Conservation (phyloP, 495 filamentous ascomycete genomes). For the Arthonia radiata region DNA sequence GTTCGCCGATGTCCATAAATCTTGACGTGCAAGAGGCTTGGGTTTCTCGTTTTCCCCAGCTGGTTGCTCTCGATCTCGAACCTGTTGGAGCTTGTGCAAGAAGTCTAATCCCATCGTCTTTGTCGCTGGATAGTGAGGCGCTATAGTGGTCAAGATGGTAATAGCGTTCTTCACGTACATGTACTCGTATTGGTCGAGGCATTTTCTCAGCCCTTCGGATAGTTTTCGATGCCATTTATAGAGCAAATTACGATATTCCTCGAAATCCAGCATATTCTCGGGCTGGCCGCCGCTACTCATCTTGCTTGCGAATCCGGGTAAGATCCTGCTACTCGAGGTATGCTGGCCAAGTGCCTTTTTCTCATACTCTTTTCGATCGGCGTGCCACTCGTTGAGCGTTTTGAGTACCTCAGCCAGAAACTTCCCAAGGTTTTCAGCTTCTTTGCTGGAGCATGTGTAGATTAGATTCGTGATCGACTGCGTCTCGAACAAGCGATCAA, state of each 20-base stretch:
- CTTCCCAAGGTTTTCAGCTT: slow-evolving; percentile 71
- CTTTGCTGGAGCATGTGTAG: slow-evolving; percentile 64
- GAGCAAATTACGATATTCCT: slow-evolving; percentile 61
- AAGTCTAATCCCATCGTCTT: slow-evolving; percentile 67
- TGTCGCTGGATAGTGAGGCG: slow-evolving; percentile 60
- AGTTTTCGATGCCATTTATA: slow-evolving; percentile 77
- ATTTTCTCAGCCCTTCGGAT: slow-evolving; percentile 46
- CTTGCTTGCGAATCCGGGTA: slow-evolving; percentile 41
- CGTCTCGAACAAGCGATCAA: slow-evolving; percentile 63
- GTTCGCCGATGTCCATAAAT: slow-evolving; percentile 74
- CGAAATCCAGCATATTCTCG: slow-evolving; percentile 46
- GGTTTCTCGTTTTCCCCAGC: slow-evolving; percentile 37
- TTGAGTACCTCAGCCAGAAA: slow-evolving; percentile 63
- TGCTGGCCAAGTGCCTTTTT: slow-evolving; percentile 53
- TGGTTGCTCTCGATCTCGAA: slow-evolving; percentile 37
- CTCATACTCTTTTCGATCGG: slow-evolving; percentile 47
- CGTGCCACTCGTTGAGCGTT: slow-evolving; percentile 66
- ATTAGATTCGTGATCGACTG: slow-evolving; percentile 57
- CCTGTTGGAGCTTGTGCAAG: slow-evolving; percentile 34
- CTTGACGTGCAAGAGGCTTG: slow-evolving; percentile 43
- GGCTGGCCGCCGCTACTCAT: no score
- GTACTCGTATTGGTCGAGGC: slow-evolving; percentile 62
- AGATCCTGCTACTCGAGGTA: slow-evolving; percentile 28
- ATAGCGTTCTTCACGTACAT: slow-evolving; percentile 97
- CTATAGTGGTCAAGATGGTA: slow-evolving; percentile 58